These are phyloP conservation scores for Periconia sp. DNA, from an alignment of 2,329 filamentous ascomycete species.

Conservation along the genomic window DNA sequence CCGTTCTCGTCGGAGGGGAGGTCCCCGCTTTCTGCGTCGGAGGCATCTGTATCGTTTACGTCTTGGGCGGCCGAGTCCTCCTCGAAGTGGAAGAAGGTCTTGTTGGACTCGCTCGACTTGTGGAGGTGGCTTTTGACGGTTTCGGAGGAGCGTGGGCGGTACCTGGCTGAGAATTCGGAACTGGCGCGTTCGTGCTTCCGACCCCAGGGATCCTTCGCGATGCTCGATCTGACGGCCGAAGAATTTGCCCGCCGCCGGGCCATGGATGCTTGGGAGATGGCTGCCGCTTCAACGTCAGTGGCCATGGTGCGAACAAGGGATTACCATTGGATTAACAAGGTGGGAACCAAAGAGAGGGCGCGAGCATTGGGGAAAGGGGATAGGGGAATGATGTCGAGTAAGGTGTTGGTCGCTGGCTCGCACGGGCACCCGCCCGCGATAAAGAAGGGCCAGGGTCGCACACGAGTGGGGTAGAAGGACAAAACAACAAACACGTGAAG, in stretches of 20 bases:
- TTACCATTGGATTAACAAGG: conserved; percentile 9
- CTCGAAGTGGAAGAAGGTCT: conserved; percentile 67
- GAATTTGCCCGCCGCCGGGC: conserved; percentile 49
- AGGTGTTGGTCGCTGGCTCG: neutral
- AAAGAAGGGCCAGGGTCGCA: neutral
- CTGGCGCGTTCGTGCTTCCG: conserved; percentile 50
- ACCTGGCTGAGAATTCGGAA: conserved; percentile 48
- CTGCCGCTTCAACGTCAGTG: conserved; percentile 10
- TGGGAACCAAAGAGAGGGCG: neutral
- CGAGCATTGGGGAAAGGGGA: neutral
- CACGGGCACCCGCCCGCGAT: neutral
- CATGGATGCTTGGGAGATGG: conserved; percentile 38
- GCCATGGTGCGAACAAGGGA: conserved; percentile 1
- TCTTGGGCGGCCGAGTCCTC: conserved; percentile 73
- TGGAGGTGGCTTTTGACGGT: conserved; percentile 36
- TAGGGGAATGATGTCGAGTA: neutral
- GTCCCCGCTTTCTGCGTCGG: conserved; percentile 39
- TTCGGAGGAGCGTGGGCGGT: conserved; percentile 30
- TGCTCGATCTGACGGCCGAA: conserved; percentile 45
- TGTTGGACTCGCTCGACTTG: conserved; percentile 48
- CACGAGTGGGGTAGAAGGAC: neutral
- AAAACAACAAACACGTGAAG: conserved; percentile 4
- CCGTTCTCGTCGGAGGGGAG: conserved; percentile 60
- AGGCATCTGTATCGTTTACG: conserved; percentile 67
- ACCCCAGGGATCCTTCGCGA: conserved; percentile 41